Evolutionary conservation across 768 basidiomycete genomes (phyloP), one percentile per base, ranked within the genome.

Genomic region (Cystobasidium ongulense): DNA sequence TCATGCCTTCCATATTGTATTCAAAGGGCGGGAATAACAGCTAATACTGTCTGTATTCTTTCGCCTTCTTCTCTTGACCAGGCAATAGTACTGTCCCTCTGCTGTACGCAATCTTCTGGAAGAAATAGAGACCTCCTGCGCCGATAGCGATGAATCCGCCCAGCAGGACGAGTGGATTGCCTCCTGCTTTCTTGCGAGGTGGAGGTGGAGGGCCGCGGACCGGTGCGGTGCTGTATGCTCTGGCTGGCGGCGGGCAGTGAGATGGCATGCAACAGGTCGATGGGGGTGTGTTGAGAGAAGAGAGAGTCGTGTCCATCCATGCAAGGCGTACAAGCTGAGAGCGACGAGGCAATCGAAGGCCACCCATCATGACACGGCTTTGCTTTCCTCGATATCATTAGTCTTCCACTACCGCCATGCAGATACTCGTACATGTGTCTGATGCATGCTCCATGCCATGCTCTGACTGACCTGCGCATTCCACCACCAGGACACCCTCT

Each of bases 1-100:
- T 25, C 18, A 64, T 64, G 15, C 27, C 62, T 63, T 72, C 38
- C 64, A 78, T 63, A 1, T 70, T 63, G 27, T 29, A n/a, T 59
- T 18, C 18, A 2, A 23, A n/a, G n/a, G n/a, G n/a, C n/a, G n/a
- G n/a, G 31, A 18, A 23, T 66, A n/a, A 7, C 27, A 33, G 25
- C 53, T 38, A 74, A 33, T 70, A 74, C 50, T 74, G 73, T 38
- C 73, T 74, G 50, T 72, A 74, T 15, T 39, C 73, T 53, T 74
- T 74, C 1, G 25, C 21, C 27, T 71, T 54, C 54, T 33, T 54
- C 33, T 54, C 53, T 29, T 71, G 68, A 29, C 68, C 68, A 36
- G 53, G 68, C 25, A 13, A 18, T 5, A 71, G 31, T 1, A 52
- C 46, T 11, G 54, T 59, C 18, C 52, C 68, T 33, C 68, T 5